phyloP scores from a whole-genome alignment of 768 basidiomycete species.

The Pisolithus marmoratus region DNA sequence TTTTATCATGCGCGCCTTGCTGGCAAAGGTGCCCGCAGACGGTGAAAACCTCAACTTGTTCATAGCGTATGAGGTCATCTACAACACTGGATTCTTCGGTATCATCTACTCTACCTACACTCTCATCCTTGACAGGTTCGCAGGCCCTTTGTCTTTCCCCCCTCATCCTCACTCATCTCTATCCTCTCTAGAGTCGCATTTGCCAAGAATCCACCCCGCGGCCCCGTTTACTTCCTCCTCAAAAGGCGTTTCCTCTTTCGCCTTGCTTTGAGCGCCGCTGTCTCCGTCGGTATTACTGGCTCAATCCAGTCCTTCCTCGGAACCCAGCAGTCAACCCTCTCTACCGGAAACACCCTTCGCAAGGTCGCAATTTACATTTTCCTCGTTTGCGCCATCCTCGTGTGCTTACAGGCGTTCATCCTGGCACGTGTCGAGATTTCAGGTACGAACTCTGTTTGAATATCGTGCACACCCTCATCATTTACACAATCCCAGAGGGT shows the following conservation, averaged over 20 bases:
- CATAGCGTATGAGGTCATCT: conserved; percentile 27
- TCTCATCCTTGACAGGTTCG: conserved; percentile 27
- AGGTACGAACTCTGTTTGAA: conserved; percentile 3
- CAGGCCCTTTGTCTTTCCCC: background rate
- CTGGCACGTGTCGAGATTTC: conserved; percentile 15
- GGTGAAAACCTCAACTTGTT: conserved; percentile 16
- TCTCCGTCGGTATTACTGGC: conserved; percentile 24
- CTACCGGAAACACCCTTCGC: conserved; percentile 21
- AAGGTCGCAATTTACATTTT: conserved; percentile 25
- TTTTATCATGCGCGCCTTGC: conserved; percentile 13
- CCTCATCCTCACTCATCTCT: background rate
- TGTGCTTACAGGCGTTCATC: conserved; percentile 13
- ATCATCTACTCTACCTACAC: conserved; percentile 24
- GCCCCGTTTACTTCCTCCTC: conserved; percentile 13
- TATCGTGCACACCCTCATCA: background rate
- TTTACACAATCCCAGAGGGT: conserved; percentile 3
- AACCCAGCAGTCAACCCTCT: background rate
- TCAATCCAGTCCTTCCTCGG: conserved; percentile 11
- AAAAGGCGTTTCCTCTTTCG: conserved; percentile 19
- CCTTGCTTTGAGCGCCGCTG: conserved; percentile 18
- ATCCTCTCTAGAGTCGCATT: conserved; percentile 5
- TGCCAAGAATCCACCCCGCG: conserved; percentile 12
- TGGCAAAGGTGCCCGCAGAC: conserved; percentile 13
- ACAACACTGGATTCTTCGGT: conserved; percentile 31
- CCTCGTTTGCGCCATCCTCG: conserved; percentile 19